phyloP scores from a whole-genome alignment of 2,329 filamentous ascomycete species.

The Cordyceps tenuipes region DNA sequence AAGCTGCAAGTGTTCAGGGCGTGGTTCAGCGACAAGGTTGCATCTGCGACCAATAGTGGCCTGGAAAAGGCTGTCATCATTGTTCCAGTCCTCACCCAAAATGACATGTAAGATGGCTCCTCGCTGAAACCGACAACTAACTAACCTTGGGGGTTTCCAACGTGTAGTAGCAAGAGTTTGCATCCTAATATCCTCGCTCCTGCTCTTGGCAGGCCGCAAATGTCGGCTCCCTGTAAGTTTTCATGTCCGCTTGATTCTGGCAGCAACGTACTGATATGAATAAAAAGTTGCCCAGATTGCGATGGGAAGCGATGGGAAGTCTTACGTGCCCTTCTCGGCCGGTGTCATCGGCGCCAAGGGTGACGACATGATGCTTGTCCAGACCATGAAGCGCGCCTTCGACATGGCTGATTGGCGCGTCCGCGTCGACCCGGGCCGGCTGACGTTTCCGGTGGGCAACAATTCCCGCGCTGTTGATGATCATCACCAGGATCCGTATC shows the following conservation, averaged over 20 bases:
- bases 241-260: background rate
- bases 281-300: constrained; percentile 22
- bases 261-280: background rate
- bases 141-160: background rate
- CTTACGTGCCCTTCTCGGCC: constrained; percentile 22
- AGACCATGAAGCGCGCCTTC: constrained; percentile 22
- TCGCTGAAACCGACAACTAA: no score
- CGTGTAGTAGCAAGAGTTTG: constrained; percentile 15
- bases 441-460: constrained; percentile 21
- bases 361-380: constrained; percentile 20
- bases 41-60: constrained; percentile 14
- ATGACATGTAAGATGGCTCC: background rate
- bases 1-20: constrained; percentile 22
- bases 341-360: constrained; percentile 23
- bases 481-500: constrained; percentile 1
- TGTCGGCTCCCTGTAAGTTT: constrained; percentile 29
- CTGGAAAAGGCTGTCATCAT: constrained; percentile 21
- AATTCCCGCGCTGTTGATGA: constrained; percentile 14
- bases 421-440: constrained; percentile 21
- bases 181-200: constrained; percentile 21
- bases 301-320: constrained; percentile 24
- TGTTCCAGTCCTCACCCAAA: constrained; percentile 17
- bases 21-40: constrained; percentile 26
- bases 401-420: constrained; percentile 21
- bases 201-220: constrained; percentile 23